Conservation (phyloP, 768 basidiomycete genomes). For the Hemileccinum impolitum region DNA sequence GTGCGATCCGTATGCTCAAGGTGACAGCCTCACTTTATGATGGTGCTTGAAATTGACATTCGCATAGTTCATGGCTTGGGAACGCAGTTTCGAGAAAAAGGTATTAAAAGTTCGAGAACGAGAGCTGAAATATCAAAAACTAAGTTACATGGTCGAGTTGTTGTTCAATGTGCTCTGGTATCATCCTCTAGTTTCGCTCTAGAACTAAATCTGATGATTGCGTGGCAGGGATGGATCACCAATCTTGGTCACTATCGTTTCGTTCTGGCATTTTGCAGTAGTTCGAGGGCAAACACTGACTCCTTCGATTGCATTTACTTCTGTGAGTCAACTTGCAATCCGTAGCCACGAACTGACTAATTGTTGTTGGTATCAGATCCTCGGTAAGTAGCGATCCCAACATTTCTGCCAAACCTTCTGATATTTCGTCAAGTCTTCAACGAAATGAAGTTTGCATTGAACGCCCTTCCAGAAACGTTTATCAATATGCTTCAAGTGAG, state of each 20-base stretch:
- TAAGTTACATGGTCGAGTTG: constrained; percentile 87
- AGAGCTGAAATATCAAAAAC: constrained; percentile 79
- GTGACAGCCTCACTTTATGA: constrained; percentile 15
- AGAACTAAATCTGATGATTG: background rate
- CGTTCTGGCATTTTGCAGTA: constrained; percentile 73
- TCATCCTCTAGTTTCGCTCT: background rate
- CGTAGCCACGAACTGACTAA: background rate
- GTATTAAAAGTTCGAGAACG: constrained; percentile 72
- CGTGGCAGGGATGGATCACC: constrained; percentile 42
- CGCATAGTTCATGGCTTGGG: constrained; percentile 88
- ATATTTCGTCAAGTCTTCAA: constrained; percentile 57
- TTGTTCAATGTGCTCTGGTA: constrained; percentile 57
- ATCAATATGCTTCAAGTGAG: constrained; percentile 82
- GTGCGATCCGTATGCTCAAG: constrained; percentile 90
- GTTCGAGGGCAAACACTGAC: constrained; percentile 65
- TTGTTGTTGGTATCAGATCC: constrained; percentile 30
- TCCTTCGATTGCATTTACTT: constrained; percentile 83
- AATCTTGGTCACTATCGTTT: constrained; percentile 56
- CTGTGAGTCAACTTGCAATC: constrained; percentile 36
- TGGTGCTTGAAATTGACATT: background rate
- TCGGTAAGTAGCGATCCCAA: constrained; percentile 30
- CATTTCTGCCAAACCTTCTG: background rate
- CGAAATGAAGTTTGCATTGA: constrained; percentile 86
- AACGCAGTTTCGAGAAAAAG: constrained; percentile 79
- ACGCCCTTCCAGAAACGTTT: constrained; percentile 85